Evolutionary conservation across 108 stramenopile genomes (phyloP).

Genomic region (Bacterosira constricta): DNA sequence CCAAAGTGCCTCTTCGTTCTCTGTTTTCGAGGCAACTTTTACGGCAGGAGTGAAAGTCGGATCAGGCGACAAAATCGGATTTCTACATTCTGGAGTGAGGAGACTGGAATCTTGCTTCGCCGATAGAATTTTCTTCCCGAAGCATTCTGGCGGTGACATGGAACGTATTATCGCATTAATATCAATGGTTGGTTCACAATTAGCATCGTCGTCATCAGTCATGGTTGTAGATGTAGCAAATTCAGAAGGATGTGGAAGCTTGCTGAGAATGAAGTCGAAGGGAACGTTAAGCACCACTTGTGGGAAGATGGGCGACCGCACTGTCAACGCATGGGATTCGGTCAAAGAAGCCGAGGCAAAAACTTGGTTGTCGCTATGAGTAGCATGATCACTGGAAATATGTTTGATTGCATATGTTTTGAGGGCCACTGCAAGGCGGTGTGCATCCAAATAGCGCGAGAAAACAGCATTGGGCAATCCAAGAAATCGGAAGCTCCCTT

Average conservation of each 20-base stretch:
- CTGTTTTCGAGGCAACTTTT: neutral
- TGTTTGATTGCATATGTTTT: constrained; percentile 69
- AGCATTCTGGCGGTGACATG: constrained; percentile 81
- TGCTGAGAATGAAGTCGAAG: constrained; percentile 67
- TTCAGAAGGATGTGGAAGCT: constrained; percentile 56
- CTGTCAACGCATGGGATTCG: constrained; percentile 76
- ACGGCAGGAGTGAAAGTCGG: constrained; percentile 27
- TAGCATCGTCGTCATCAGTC: constrained; percentile 30
- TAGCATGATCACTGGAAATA: constrained; percentile 34
- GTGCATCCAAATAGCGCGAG: constrained; percentile 73
- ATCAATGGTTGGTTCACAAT: constrained; percentile 63
- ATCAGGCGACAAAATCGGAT: constrained; percentile 28
- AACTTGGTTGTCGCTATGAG: constrained; percentile 39
- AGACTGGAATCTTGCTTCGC: neutral
- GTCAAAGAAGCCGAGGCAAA: constrained; percentile 71
- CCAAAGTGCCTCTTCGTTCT: constrained; percentile 35
- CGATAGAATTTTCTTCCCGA: constrained; percentile 51
- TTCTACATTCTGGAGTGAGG: constrained; percentile 8
- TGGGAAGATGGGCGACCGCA: constrained; percentile 71
- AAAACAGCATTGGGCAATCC: constrained; percentile 81
- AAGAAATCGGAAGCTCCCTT: constrained; percentile 61
- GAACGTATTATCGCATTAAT: constrained; percentile 63
- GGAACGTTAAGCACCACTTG: constrained; percentile 71
- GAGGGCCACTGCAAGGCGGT: constrained; percentile 80
- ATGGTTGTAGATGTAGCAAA: constrained; percentile 23